Evolutionary conservation across 2,329 filamentous ascomycete genomes (phyloP).

Genomic region (Botryotinia convoluta): DNA sequence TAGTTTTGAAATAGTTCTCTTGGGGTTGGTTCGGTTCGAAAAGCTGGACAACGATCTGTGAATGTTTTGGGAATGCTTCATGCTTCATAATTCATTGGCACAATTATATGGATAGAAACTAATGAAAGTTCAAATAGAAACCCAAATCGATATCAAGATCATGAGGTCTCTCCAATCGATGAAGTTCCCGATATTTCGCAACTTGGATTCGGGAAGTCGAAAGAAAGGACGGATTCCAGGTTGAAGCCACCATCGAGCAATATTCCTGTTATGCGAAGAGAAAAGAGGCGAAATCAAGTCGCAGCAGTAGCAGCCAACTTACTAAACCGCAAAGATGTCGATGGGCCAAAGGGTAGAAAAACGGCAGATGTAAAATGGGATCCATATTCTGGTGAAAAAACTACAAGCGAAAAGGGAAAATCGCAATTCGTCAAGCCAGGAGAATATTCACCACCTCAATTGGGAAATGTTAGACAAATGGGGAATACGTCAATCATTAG

Average conservation of each 20-base stretch:
- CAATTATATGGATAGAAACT: background rate
- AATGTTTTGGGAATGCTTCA: background rate
- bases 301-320: conserved; percentile 31
- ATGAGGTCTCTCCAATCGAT: conserved; percentile 45
- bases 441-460: conserved; percentile 41
- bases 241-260: conserved; percentile 30
- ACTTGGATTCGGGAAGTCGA: conserved; percentile 24
- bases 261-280: conserved; percentile 37
- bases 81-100: background rate
- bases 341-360: conserved; percentile 26
- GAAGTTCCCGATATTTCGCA: conserved; percentile 35
- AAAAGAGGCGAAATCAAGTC: conserved; percentile 36
- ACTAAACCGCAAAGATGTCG: conserved; percentile 30
- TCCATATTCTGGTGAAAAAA: conserved; percentile 64
- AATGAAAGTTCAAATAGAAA: conserved; percentile 23
- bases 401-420: conserved; percentile 53
- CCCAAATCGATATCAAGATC: conserved; percentile 25
- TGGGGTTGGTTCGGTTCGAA: background rate
- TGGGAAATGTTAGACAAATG: conserved; percentile 23
- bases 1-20: background rate
- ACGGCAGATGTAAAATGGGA: conserved; percentile 57
- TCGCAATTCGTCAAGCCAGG: conserved; percentile 56
- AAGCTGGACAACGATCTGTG: background rate
- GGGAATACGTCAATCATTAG: conserved; percentile 32
- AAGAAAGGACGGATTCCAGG: conserved; percentile 16